Evolutionary conservation across 768 basidiomycete genomes (phyloP).

Genomic region (Calocybe indica): DNA sequence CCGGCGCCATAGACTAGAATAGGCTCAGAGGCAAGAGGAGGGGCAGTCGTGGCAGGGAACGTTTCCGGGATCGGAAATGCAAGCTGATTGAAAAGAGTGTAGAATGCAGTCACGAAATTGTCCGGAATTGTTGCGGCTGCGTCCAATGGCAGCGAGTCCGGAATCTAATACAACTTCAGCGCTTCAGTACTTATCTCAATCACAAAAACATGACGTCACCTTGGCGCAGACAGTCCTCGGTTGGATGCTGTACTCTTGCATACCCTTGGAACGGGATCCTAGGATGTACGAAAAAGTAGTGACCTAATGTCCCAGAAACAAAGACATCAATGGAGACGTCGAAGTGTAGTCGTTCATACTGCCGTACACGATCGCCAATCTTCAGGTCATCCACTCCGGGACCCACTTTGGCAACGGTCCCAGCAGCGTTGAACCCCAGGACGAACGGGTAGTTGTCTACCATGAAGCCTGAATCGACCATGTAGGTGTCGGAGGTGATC

Average conservation of each 20-base stretch:
- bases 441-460: constrained; percentile 24
- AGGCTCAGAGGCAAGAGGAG: constrained; percentile 19
- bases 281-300: constrained; percentile 10
- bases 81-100: constrained; percentile 30
- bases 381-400: constrained; percentile 21
- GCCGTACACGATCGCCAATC: constrained; percentile 30
- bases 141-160: constrained; percentile 29
- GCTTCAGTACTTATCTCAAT: background rate
- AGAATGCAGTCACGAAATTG: constrained; percentile 34
- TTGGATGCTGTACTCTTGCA: constrained; percentile 15
- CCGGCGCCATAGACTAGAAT: constrained; percentile 40
- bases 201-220: constrained; percentile 12
- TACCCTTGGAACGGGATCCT: constrained; percentile 8
- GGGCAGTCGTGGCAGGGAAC: constrained; percentile 21
- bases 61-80: constrained; percentile 23
- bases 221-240: constrained; percentile 20
- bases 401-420: constrained; percentile 28
- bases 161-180: constrained; percentile 24
- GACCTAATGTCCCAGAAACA: constrained; percentile 3
- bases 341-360: background rate
- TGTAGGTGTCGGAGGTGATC: constrained; percentile 26
- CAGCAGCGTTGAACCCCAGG: constrained; percentile 29
- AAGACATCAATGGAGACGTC: background rate
- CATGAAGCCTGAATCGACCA: constrained; percentile 22
- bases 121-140: constrained; percentile 35